Evolutionary conservation across 495 filamentous ascomycete species (phyloP).

Genomic region (Cairneyella variabilis): DNA sequence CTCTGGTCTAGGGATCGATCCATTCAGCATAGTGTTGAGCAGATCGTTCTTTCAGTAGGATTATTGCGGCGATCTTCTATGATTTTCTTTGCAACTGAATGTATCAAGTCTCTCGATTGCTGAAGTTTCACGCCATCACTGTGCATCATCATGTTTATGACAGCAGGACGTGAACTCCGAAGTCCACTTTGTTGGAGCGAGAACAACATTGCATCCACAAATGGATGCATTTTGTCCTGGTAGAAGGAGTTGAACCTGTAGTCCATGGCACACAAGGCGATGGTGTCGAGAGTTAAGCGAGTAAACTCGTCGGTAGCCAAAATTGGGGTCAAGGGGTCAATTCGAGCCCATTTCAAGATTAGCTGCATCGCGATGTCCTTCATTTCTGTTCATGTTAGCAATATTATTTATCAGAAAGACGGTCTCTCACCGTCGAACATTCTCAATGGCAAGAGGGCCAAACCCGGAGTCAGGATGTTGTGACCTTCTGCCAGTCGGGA

Average conservation of each 20-base stretch:
- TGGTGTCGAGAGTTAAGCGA: slow-evolving; percentile 54
- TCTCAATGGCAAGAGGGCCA: slow-evolving; percentile 51
- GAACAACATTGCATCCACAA: slow-evolving; percentile 49
- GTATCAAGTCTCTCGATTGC: slow-evolving; percentile 40
- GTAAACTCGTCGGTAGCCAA: slow-evolving; percentile 54
- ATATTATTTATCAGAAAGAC: background rate
- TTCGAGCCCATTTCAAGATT: slow-evolving; percentile 55
- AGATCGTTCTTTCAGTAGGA: slow-evolving; percentile 48
- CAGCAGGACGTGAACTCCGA: slow-evolving; percentile 33
- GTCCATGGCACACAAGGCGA: slow-evolving; percentile 54
- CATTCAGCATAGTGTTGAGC: slow-evolving; percentile 54
- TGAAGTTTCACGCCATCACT: slow-evolving; percentile 40
- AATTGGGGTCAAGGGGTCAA: slow-evolving; percentile 42
- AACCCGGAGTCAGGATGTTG: slow-evolving; percentile 55
- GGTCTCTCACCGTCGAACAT: slow-evolving; percentile 43
- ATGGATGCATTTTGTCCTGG: slow-evolving; percentile 49
- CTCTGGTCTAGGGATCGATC: slow-evolving; percentile 49
- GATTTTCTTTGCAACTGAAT: too few relatives aligned
- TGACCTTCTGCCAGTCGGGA: slow-evolving; percentile 57
- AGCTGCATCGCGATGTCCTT: slow-evolving; percentile 55
- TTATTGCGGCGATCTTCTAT: slow-evolving; percentile 10
- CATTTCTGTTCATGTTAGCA: too few relatives aligned
- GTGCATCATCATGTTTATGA: slow-evolving; percentile 38
- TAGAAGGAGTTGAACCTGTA: slow-evolving; percentile 60
- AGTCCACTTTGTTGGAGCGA: slow-evolving; percentile 40